Evolutionary conservation across 495 filamentous ascomycete species (phyloP), one percentile per base, ranked within the genome.

Genomic region (Neurospora terricola): DNA sequence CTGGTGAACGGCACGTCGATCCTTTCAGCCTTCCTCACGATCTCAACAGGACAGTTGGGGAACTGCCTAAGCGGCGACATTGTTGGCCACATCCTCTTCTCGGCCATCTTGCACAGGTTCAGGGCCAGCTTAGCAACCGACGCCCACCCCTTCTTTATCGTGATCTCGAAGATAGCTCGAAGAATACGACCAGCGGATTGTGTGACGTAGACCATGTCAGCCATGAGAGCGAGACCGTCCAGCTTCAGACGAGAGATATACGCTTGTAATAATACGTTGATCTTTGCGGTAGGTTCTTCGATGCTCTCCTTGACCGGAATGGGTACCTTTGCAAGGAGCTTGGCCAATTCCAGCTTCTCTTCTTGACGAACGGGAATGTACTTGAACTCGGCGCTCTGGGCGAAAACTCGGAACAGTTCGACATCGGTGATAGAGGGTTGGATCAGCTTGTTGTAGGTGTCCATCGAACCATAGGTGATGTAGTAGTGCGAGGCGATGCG

Each of bases 31-130:
- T 98, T 98, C 73, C 91, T 88, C 69, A 98, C 84, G 69, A 99
- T 92, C 73, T 99, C 96, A 39, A 88, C 83, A 14, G 94, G 88
- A 75, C 93, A 96, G 43, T 83, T 83, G 2, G 92, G 90, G 79
- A 98, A 98, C 77, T 99, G 96, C 45, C 96, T 87, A 10, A 99
- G 87, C 8, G 96, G 96, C 23, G 93, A 92, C 96, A 98, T 98
- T 27, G 94, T 97, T 7, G 94, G 94, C 96, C 96, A 99, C 96
- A 98, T 98, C 34, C 96, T 87, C 86, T 96, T 97, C 85, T 99
- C 96, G 3, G 95, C 95, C 94, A 97, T 98, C 84, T 99, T 99
- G 84, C 96, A 99, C 45, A 99, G 86, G 76, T 98, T 93, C 39
- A 99, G 86, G 6, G 96, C 94, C 73, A 91, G 92, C 84, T 95